Evolutionary conservation across 2,329 filamentous ascomycete species (phyloP), one percentile per base, ranked within the genome.

Genomic region (Paracorniculantispora psalliotae): DNA sequence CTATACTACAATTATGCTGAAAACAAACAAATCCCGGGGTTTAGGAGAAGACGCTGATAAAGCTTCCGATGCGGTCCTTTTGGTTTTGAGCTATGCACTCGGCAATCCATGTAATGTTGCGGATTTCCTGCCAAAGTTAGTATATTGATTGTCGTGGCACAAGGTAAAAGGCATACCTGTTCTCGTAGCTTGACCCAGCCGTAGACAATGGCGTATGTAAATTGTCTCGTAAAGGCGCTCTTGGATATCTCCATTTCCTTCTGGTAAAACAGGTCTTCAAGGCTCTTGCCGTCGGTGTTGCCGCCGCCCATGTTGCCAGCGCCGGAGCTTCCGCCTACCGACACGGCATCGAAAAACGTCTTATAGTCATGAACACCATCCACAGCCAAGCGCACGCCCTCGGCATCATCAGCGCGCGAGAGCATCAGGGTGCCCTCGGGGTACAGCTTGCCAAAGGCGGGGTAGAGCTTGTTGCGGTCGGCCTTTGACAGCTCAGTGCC

Each of bases 41-140:
- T 55, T n/a, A 59, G 67, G 83, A 77, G 96, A 77, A 99, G 63
- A 97, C 94, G 76, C 92, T 96, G 74, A 99, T 99, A 77, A 96
- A 99, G 78, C 97, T 99, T 67, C 91, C 90, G 73, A 99, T 97
- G 72, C 94, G 86, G 76, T 99, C 94, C 80, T 99, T 99, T 77
- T 99, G 94, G 80, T 96, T 97, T 78, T 99, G 94, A 59, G 94
- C 94, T 83, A 99, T 99, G 78, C 94, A 99, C 77, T 99, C 94
- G 23, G 94, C 89, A 74, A 99, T 99, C 94, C 94, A 99, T 54
- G 94, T 97, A 70, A 99, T 96, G 77, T 99, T 99, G 65, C 94
- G 90, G 68, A 97, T 97, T 89, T 99, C 94, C 92, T 97, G 63
- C 2, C 7, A 21, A 3, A 21, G 4, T 43, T 26, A 68, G 81